Evolutionary conservation across 2,329 filamentous ascomycete genomes (phyloP), one percentile per base, ranked within the genome.

Genomic region (Trematosphaeria pertusa): DNA sequence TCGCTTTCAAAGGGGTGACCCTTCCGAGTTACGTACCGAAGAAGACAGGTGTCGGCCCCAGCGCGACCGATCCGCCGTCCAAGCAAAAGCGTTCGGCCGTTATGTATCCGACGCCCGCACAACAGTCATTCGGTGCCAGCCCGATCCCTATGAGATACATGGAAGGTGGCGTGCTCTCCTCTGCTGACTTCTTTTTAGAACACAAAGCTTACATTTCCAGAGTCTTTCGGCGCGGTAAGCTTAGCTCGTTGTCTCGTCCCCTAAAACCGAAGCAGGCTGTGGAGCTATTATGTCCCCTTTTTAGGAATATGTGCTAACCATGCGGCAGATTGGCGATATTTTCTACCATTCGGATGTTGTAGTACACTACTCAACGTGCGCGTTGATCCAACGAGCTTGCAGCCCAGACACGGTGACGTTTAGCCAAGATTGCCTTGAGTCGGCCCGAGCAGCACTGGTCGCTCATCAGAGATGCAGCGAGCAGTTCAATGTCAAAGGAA

Each of bases 291-390:
- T n/a, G n/a, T n/a, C n/a, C n/a, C n/a, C n/a, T n/a, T n/a, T n/a
- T n/a, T n/a, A n/a, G n/a, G n/a, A n/a, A n/a, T n/a, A n/a, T n/a
- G n/a, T n/a, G n/a, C n/a, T n/a, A n/a, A 22, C 52, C 51, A 7
- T 49, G 54, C 49, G 50, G 7, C 50, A 51, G 33, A 50, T 68
- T 12, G 57, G 62, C n/a, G 64, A 71, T 36, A 52, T 70, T 5
- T 66, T 71, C 47, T 65, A 69, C 18, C 52, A 65, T 35, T 55
- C 59, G 2, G 65, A 70, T 35, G 52, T 63, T 5, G 65, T 70
- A 2, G 58, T 67, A 46, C 67, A 71, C 33, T 70, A 69, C 39
- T 67, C 64, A 6, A 69, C 59, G 6, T 59, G 60, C 15, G 52
- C 65, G 3, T 53, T 71, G 4, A 69, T 70, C 22, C 65, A 70